These are phyloP conservation scores for Leptodontidium sp. DNA, from an alignment of 2,329 filamentous ascomycete genomes.

Conservation along the genomic window DNA sequence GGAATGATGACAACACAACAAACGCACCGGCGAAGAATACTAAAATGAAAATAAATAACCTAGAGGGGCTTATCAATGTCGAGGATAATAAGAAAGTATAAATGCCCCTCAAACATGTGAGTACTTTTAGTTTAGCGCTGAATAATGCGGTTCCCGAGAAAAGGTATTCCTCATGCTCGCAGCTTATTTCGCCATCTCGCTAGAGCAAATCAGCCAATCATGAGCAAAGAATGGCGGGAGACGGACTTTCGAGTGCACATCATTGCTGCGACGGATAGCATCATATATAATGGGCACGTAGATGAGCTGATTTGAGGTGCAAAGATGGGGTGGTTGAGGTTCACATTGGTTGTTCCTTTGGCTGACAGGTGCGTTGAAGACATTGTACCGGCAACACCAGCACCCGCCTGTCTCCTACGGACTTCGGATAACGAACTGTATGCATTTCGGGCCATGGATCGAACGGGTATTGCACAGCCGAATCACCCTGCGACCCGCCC, in stretches of 20 bases:
- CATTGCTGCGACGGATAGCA: not conserved
- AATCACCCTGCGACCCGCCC: too few species aligned
- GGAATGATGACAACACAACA: not conserved
- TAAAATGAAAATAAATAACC: not conserved
- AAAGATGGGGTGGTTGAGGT: not conserved
- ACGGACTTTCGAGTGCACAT: not conserved
- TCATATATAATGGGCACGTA: not conserved
- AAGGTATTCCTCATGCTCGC: conserved; percentile 23
- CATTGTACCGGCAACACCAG: too few species aligned
- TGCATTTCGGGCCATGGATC: too few species aligned
- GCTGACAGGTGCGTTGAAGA: not conserved
- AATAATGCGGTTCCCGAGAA: conserved; percentile 9
- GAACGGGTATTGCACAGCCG: too few species aligned
- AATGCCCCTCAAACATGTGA: not conserved
- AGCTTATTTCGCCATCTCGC: conserved; percentile 27
- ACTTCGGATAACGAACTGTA: too few species aligned
- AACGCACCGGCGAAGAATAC: not conserved
- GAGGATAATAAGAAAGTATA: not conserved
- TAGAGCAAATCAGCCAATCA: not conserved
- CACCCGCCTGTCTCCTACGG: too few species aligned
- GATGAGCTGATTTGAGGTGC: not conserved
- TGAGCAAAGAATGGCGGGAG: not conserved
- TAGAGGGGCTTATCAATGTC: not conserved
- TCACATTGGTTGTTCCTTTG: not conserved
- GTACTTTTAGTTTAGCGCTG: not conserved